Evolutionary conservation across 257 asterid species (phyloP).

Genomic region (Fraxinus americana): DNA sequence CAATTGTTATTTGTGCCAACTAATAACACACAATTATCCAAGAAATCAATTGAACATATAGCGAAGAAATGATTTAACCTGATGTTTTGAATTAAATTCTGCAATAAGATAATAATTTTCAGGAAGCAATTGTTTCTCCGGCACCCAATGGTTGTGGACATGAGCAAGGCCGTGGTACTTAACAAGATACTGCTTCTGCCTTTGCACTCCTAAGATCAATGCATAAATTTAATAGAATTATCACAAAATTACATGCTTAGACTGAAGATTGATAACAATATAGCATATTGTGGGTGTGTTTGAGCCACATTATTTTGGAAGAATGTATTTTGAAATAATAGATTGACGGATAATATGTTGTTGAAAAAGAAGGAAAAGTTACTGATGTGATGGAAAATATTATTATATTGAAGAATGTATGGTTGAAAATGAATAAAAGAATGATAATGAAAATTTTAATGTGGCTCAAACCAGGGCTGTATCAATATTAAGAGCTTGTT

Average conservation of each 20-base stretch:
- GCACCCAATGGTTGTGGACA: conserved; percentile 72
- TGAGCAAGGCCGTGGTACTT: conserved; percentile 76
- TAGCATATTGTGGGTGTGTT: conserved; percentile 5
- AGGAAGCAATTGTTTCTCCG: conserved; percentile 52
- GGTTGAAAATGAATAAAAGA: too few relatives aligned
- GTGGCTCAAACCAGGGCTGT: too few relatives aligned
- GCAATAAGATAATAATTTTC: conserved; percentile 50
- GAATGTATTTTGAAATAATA: too few relatives aligned
- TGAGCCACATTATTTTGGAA: too few relatives aligned
- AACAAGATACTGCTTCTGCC: conserved; percentile 74
- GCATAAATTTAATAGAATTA: conserved; percentile 24
- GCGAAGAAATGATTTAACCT: conserved; percentile 38
- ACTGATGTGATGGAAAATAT: too few relatives aligned
- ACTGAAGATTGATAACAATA: conserved; percentile 20
- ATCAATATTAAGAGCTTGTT: too few relatives aligned
- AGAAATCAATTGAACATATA: conserved; percentile 11
- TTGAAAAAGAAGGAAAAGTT: too few relatives aligned
- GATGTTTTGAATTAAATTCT: conserved; percentile 39
- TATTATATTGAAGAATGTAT: too few relatives aligned
- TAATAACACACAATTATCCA: not conserved
- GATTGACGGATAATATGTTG: too few relatives aligned
- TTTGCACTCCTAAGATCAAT: conserved; percentile 47
- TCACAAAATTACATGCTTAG: conserved; percentile 25
- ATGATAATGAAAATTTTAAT: too few relatives aligned
- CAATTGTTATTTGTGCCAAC: not conserved